Evolutionary conservation across 2,329 filamentous ascomycete species (phyloP).

Genomic region (Metarhizium sp.): DNA sequence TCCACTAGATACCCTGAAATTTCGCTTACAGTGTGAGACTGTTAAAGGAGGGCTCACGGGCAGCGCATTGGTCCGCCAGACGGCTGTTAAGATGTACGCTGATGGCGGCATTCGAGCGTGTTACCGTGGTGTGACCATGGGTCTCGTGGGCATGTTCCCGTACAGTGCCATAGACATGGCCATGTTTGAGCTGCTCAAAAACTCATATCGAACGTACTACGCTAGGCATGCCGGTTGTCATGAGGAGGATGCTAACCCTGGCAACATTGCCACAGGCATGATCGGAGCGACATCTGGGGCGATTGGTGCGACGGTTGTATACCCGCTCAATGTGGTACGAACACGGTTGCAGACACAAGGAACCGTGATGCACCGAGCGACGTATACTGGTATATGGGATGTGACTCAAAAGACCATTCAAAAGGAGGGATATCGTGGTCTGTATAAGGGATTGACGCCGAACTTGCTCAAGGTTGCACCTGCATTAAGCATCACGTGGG

Average conservation of each 20-base stretch:
- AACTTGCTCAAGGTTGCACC: slow-evolving; percentile 95
- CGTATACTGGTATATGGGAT: slow-evolving; percentile 85
- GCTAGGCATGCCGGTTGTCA: slow-evolving; percentile 60
- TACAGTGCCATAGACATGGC: slow-evolving; percentile 95
- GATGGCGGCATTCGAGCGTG: slow-evolving; percentile 66
- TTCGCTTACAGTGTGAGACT: slow-evolving; percentile 84
- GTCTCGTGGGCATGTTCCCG: slow-evolving; percentile 91
- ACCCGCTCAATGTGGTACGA: slow-evolving; percentile 86
- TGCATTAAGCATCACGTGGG: slow-evolving; percentile 89
- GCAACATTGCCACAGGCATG: slow-evolving; percentile 74
- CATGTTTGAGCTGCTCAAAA: slow-evolving; percentile 90
- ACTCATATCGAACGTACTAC: slow-evolving; percentile 58
- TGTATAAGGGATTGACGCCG: slow-evolving; percentile 92
- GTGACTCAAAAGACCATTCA: slow-evolving; percentile 75
- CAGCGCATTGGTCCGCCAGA: slow-evolving; percentile 72
- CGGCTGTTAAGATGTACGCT: slow-evolving; percentile 77
- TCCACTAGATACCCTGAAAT: slow-evolving; percentile 76
- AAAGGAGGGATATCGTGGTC: slow-evolving; percentile 72
- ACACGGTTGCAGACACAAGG: slow-evolving; percentile 92
- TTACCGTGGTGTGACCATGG: slow-evolving; percentile 90
- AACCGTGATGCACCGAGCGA: slow-evolving; percentile 80
- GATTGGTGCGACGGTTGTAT: slow-evolving; percentile 86
- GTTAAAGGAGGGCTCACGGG: slow-evolving; percentile 78
- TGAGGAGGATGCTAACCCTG: slow-evolving; percentile 74
- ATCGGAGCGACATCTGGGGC: slow-evolving; percentile 90